Evolutionary conservation across 805 yeast genomes (phyloP), one percentile per base, ranked within the genome.

Genomic region (Zygotorulaspora florentina): DNA sequence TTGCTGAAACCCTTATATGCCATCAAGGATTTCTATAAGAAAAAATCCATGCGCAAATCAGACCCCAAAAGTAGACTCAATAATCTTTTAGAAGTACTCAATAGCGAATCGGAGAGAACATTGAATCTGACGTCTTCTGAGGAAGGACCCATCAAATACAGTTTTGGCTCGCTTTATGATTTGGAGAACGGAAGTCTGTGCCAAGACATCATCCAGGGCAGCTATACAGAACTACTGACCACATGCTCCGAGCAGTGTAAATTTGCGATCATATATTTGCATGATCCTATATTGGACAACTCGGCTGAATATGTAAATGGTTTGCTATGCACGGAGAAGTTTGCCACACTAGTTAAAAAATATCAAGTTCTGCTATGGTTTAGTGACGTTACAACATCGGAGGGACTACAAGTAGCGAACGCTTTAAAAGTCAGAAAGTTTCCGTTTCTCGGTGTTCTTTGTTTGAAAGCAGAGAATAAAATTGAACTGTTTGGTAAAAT

Each of bases 361-460:
- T 75, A 73, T 39, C 75, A 85, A 37, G 61, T 83, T 2, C 53
- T 87, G 2, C 66, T 87, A 1, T 91, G 98, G 98, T 95, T 90
- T 35, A 96, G 96, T 8, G 83, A 87, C 59, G 77, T 85, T 18
- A 75, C 77, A n/a, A 80, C 81, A 46, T 79, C 89, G 16, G 98
- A 91, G 63, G 87, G 91, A 1, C 81, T 79, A 58, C 95, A 87
- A 56, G 81, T 88, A 12, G 85, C 95, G 0, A 82, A 85, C 58
- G 80, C 83, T 31, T 74, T 90, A 48, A 76, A 78, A 46, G 83
- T 83, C 34, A 75, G 87, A 16, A 76, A 78, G 52, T 81, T 83
- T 57, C 99, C 99, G n/a, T 85, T 86, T 59, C 63, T 87, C 28
- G 95, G 91, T 0, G 67, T 90, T 10, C 63, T 93, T 9, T 83